Base-by-base conservation (phyloP, 2,329 filamentous ascomycete genomes). In the Sclerotinia subarctica region DNA sequence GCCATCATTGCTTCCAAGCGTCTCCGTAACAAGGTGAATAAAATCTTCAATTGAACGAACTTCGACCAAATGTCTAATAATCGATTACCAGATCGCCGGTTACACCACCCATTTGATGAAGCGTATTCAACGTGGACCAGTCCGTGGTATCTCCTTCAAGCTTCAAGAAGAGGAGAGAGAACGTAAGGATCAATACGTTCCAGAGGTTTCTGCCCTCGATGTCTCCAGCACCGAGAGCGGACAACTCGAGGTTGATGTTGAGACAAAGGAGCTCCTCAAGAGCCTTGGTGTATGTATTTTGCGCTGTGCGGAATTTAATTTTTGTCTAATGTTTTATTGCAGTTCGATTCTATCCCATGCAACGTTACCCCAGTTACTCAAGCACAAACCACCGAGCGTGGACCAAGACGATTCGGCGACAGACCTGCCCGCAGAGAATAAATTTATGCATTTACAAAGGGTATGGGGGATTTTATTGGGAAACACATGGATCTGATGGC, bases 131-230 rank as follows among this genome's bases (percentile, higher is more conserved):
- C 93, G 95, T 82, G 95, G 95, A 75, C 95, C 95, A 75, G 95
- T 99, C 84, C 96, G 95, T 79, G 95, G 95, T 87, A 99, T 99
- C 85, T 99, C 96, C 84, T 99, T 99, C 94, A 99, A 99, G 90
- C 92, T 99, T 72, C 95, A 99, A 86, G 95, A 99, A 87, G 95
- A 99, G 88, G 95, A 99, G 90, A 93, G 95, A 88, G 95, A 99
- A 87, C 91, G 95, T 82, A 99, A 99, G 92, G 95, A 99, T 87
- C 95, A 99, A 88, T 99, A 97, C 87, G 95, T 99, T 75, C 95
- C 95, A 80, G 95, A 99, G 86, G 88, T 99, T 78, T 99, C 96
- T 71, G 95, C 95, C 80, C 91, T 99, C 81, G 95, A 99, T 88
- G 96, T 97, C 86, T 89, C 90, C 80, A 93, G 97, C 88, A 93